Evolutionary conservation across 371 early-diverging fungal genomes (phyloP), one percentile per base, ranked within the genome.

Genomic region (Saksenaea oblongispora): DNA sequence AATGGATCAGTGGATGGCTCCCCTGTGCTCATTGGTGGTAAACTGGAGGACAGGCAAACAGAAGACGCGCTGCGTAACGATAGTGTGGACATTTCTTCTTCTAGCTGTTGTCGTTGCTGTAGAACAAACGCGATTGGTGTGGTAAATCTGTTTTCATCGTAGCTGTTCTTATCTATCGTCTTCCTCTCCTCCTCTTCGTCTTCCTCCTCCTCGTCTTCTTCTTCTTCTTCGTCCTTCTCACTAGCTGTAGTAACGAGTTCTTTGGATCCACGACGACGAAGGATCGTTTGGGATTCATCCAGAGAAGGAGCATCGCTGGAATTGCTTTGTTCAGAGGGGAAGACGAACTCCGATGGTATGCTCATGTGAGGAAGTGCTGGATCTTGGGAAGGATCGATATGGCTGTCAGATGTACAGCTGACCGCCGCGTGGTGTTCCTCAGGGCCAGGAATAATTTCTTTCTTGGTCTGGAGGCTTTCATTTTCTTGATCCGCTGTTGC

Each of bases 11-110:
- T 22, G 0, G 24, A 18, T n/a, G 7, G 4, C 4, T 22, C 24
- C 10, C 9, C 22, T 0, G 10, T 47, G 0, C 3, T 22, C 51
- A 22, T 8, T 18, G 51, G 22, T 5, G 51, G 22, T 8, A 22
- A 4, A 4, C 22, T 22, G 22, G 51, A n/a, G 22, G 22, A 10
- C 24, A 34, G 58, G 5, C 26, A 22, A 54, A 41, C 37, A 4
- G 57, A 47, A 2, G 60, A 42, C 18, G 67, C 62, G 41, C 66
- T 67, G 67, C 67, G 62, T 15, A 67, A 28, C 5, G 67, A 67
- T 26, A 44, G 34, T 4, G 59, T 56, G 18, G 67, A 37, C 1
- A 58, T 42, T 17, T 34, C 57, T 44, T 24, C 26, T 41, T 62
- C 44, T n/a, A n/a, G n/a, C 17, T 27, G 56, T 34, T 58, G 44